Base-by-base conservation (phyloP, 768 basidiomycete genomes). In the Lentinula edodes region DNA sequence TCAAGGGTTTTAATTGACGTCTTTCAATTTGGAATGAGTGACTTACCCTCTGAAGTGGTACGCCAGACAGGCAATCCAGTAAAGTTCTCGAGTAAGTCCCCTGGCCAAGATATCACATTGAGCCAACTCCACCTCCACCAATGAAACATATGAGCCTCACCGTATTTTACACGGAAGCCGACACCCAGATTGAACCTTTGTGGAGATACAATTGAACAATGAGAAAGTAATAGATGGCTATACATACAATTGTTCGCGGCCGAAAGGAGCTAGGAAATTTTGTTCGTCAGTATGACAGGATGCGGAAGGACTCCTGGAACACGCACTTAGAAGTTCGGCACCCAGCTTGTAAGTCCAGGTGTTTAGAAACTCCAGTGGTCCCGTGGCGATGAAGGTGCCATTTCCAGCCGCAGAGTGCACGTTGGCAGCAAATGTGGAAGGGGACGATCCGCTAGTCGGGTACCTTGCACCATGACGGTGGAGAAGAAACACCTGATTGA, bases 301-400 rank as follows among this genome's bases (percentile, higher is more conserved):
- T 12, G 16, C 6, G 18, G 20, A 9, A 52, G 20, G 13, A 18
- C 20, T 28, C 7, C n/a, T 15, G 42, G 2, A 32, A 28, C n/a
- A 56, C 55, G 34, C 43, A 56, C 59, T 60, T 51, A 92, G 71
- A 50, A 85, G 80, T 72, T 92, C 91, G 62, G 82, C 83, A 10
- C 91, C 92, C 12, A 93, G 84, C 66, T 86, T 85, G 70, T 88
- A 93, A 3, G 81, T 82, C 90, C 90, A 93, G 39, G 78, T 80
- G 64, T 88, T 85, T 70, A 93, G 72, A 68, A 92, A 93, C 0
- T 74, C 65, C 18, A 92, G 71, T 0, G 79, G 73, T 0, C 87
- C 89, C 0, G 74, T 77, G 0, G 81, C 83, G 12, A 74, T 78
- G 74, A 86, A 82, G 3, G 75, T 72, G 3, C 74, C 69, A 12